phyloP scores from a whole-genome alignment of 768 basidiomycete genomes.

The Asterophora parasitica region DNA sequence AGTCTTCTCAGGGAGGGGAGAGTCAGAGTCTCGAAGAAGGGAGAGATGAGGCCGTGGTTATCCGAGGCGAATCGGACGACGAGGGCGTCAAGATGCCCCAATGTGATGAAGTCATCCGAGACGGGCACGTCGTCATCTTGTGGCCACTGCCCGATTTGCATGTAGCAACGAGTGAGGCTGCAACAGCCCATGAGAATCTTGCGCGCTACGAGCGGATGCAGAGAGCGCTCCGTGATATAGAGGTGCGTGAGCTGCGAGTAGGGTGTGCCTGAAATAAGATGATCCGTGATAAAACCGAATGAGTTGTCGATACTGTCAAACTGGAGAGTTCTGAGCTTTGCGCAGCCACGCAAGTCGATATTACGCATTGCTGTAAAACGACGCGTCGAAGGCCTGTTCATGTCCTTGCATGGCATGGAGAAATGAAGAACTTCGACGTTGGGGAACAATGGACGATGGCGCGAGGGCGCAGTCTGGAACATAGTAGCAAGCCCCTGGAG shows the following conservation, averaged over 20 bases:
- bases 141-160: neutral
- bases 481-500: neutral
- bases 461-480: neutral
- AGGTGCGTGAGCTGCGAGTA: neutral
- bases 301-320: neutral
- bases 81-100: neutral
- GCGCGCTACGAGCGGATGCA: neutral
- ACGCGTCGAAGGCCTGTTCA: neutral
- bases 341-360: neutral
- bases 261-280: neutral
- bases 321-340: neutral
- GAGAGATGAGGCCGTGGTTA: neutral
- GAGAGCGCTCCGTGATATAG: neutral
- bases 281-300: neutral
- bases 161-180: neutral
- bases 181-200: neutral
- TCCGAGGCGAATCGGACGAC: neutral
- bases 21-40: neutral
- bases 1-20: neutral
- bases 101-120: neutral
- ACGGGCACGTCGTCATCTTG: neutral
- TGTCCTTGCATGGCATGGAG: neutral
- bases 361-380: neutral
- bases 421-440: neutral
- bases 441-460: neutral